phyloP scores from a whole-genome alignment of 1,284 basidiomycete genomes.

The Cutaneotrichosporon sp. region DNA sequence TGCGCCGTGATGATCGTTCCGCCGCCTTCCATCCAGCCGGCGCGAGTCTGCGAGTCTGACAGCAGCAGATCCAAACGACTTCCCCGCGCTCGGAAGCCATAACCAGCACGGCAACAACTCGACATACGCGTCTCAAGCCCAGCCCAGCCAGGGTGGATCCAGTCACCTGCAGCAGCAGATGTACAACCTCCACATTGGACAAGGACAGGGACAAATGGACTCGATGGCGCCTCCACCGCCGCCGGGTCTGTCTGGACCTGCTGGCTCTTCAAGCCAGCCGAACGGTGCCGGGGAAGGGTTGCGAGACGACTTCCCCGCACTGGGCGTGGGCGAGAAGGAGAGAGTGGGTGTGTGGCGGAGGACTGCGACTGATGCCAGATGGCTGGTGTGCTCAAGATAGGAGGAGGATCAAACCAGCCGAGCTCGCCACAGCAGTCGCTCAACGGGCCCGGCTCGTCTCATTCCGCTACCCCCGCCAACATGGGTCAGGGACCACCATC shows the following conservation, averaged over 20 bases:
- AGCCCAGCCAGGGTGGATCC: slow-evolving; percentile 30
- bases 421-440: slow-evolving; percentile 23
- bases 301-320: slow-evolving; percentile 52
- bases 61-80: slow-evolving; percentile 52
- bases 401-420: slow-evolving; percentile 18
- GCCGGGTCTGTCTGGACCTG: slow-evolving; percentile 48
- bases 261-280: slow-evolving; percentile 29
- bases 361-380: slow-evolving; percentile 29
- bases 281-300: slow-evolving; percentile 36
- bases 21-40: neutral
- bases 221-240: slow-evolving; percentile 47
- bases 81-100: slow-evolving; percentile 47
- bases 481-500: slow-evolving; percentile 31
- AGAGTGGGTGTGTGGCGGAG: slow-evolving; percentile 26
- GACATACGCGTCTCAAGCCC: slow-evolving; percentile 44
- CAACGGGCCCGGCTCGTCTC: slow-evolving; percentile 39
- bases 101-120: slow-evolving; percentile 28
- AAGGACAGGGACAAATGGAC: slow-evolving; percentile 40
- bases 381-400: slow-evolving; percentile 25
- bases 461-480: slow-evolving; percentile 40
- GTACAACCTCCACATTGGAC: slow-evolving; percentile 35
- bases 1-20: neutral
- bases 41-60: slow-evolving; percentile 11
- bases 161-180: slow-evolving; percentile 27
- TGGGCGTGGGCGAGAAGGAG: slow-evolving; percentile 34